phyloP scores from a whole-genome alignment of 2,329 filamentous ascomycete species.

The Leptosphaerulina australis region DNA sequence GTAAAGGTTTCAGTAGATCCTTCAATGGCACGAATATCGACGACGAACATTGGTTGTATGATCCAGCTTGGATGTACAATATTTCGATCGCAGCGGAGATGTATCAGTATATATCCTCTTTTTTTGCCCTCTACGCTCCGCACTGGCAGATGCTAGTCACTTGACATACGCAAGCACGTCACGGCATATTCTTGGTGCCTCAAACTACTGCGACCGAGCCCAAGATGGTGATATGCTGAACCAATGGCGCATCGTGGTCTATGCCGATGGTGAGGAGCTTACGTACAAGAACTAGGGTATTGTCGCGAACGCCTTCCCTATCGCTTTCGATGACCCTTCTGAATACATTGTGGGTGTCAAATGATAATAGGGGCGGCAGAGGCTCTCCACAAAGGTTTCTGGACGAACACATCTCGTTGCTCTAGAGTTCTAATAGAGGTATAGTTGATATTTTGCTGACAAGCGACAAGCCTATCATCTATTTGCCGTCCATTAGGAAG shows the following conservation, averaged over 20 bases:
- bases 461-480: too few relatives aligned
- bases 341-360: slow-evolving; percentile 17
- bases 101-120: slow-evolving; percentile 7
- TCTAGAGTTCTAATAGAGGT: too few relatives aligned
- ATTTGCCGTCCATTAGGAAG: too few relatives aligned
- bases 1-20: slow-evolving; percentile 59
- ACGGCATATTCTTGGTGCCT: slow-evolving; percentile 27
- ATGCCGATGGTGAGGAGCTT: slow-evolving; percentile 19
- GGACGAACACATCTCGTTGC: too few relatives aligned
- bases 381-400: too few relatives aligned
- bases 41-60: slow-evolving; percentile 54
- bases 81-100: slow-evolving; percentile 23
- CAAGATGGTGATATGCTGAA: slow-evolving; percentile 30
- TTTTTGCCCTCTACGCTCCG: neutral
- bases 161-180: slow-evolving; percentile 29
- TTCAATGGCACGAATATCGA: slow-evolving; percentile 55
- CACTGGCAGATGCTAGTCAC: slow-evolving; percentile 15
- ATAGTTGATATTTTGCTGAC: too few relatives aligned
- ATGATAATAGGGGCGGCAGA: neutral
- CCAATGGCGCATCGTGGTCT: slow-evolving; percentile 26
- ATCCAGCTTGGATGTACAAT: slow-evolving; percentile 60
- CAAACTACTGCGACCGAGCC: slow-evolving; percentile 33
- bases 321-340: slow-evolving; percentile 21
- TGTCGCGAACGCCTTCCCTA: slow-evolving; percentile 19
- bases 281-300: slow-evolving; percentile 27